Evolutionary conservation across 371 early-diverging fungal species (phyloP).

Genomic region (Nematocida sp.): DNA sequence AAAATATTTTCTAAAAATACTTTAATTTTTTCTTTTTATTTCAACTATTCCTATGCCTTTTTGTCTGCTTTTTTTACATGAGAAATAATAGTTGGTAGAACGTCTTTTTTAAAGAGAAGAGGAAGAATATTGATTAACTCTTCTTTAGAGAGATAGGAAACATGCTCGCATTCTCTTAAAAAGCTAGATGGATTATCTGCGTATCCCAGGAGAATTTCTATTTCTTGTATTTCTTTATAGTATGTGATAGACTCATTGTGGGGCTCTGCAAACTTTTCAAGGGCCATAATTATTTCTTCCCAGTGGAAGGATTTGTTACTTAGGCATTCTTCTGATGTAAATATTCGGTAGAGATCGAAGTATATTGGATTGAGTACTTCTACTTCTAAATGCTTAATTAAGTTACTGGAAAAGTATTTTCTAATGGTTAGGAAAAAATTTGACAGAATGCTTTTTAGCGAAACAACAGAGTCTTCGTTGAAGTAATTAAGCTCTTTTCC

Average conservation of each 20-base stretch:
- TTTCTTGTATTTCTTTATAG: constrained; percentile 1
- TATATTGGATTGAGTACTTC: constrained; percentile 13
- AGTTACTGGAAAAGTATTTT: neutral
- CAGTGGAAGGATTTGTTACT: neutral
- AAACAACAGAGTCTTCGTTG: neutral
- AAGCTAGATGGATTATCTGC: neutral
- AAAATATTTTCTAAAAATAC: constrained; percentile 37
- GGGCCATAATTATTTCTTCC: neutral
- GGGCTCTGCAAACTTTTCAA: neutral
- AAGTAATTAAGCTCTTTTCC: neutral
- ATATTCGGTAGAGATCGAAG: neutral
- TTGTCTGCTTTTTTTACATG: neutral
- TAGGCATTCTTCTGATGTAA: neutral
- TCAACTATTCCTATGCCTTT: neutral
- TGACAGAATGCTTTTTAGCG: neutral
- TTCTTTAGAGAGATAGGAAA: neutral
- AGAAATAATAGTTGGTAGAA: neutral
- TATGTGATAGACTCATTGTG: neutral
- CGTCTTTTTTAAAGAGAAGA: neutral
- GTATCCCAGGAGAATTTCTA: neutral
- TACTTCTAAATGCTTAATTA: constrained; percentile 11
- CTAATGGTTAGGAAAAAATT: neutral
- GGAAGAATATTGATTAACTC: neutral
- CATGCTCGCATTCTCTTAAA: neutral
- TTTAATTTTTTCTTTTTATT: neutral